Evolutionary conservation across 805 yeast species (phyloP).

Genomic region (Myxozyma vanderwaltii): DNA sequence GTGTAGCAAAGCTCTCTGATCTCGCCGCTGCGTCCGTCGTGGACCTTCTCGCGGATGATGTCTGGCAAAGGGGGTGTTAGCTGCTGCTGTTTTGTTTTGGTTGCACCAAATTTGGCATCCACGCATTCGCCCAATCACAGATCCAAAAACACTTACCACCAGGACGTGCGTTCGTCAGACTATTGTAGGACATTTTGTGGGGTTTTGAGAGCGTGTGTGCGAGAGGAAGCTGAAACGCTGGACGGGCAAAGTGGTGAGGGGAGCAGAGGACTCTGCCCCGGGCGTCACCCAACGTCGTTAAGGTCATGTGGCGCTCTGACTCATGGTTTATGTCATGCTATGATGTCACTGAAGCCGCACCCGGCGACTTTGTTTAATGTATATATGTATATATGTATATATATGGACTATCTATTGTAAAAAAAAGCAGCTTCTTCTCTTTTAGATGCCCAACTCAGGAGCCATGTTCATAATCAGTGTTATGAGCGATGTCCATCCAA

Average conservation of each 20-base stretch:
- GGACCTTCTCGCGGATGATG: conserved; percentile 55
- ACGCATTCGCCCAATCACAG: neutral
- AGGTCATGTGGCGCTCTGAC: conserved; percentile 13
- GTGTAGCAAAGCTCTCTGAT: conserved; percentile 67
- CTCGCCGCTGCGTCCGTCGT: conserved; percentile 71
- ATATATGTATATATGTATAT: too few species aligned
- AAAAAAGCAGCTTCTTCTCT: too few species aligned
- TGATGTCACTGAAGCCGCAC: conserved; percentile 1
- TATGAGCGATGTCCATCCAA: conserved; percentile 91
- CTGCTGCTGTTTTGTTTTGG: too few species aligned
- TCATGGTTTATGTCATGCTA: neutral
- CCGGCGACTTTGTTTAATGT: too few species aligned
- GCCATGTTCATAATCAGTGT: conserved; percentile 85
- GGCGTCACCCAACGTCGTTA: conserved; percentile 13
- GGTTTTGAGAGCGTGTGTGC: neutral
- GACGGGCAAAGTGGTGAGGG: conserved; percentile 6
- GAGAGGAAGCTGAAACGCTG: neutral
- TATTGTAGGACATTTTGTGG: conserved; percentile 1
- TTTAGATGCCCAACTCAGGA: conserved; percentile 41
- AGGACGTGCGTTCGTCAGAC: conserved; percentile 13
- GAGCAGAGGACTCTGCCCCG: conserved; percentile 1
- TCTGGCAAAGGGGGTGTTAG: conserved; percentile 11
- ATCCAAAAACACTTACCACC: conserved; percentile 13
- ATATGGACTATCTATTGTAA: too few species aligned
- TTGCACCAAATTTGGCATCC: too few species aligned